Base-by-base conservation (phyloP, 73 alveolate species). In the Uronychia setigera region DNA sequence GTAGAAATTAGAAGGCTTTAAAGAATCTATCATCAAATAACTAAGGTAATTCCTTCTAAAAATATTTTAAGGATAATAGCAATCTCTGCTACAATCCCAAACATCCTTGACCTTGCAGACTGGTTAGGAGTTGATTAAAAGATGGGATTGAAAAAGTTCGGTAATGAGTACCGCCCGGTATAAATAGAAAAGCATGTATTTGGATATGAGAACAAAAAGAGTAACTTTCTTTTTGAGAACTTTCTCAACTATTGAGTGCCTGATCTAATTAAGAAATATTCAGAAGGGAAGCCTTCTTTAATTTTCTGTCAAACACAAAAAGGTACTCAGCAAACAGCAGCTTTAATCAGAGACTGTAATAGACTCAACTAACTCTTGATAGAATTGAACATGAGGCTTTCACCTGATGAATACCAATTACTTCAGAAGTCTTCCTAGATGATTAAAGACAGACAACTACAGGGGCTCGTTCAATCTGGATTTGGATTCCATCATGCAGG, bases 401-500 rank as follows among this genome's bases (percentile, higher is more conserved):
- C 33, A 93, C 94, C 88, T 77, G 98, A 91, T 27, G 57, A 92
- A 75, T 87, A 88, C 75, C 80, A 77, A 34, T 76, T 77, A 32
- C 74, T 85, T 26, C 95, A 92, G 74, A 74, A 80, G 28, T 91
- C 91, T 32, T 96, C 90, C 59, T 80, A 88, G 74, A 92, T 86
- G 77, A 81, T 92, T 58, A 83, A 85, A 87, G 94, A 96, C 87
- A 88, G 83, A 82, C 90, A 90, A 79, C 87, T 96, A 60, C 91
- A 94, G 87, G 83, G 88, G 32, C 78, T 96, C 31, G 87, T 97
- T 35, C 98, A 96, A 26, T 89, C 85, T 88, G 99, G 99, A 30
- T 67, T 97, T 59, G 99, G 99, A 29, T 91, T 97, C 84, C 99
- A 98, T 90, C 97, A 98, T 87, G 99, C 99, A 29, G 99, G 99